Percentiles rank a stretch among this genome's conserved stretches.
Evolutionary conservation across 1,284 basidiomycete species (phyloP).

Genomic region (Marasmius oreades): DNA sequence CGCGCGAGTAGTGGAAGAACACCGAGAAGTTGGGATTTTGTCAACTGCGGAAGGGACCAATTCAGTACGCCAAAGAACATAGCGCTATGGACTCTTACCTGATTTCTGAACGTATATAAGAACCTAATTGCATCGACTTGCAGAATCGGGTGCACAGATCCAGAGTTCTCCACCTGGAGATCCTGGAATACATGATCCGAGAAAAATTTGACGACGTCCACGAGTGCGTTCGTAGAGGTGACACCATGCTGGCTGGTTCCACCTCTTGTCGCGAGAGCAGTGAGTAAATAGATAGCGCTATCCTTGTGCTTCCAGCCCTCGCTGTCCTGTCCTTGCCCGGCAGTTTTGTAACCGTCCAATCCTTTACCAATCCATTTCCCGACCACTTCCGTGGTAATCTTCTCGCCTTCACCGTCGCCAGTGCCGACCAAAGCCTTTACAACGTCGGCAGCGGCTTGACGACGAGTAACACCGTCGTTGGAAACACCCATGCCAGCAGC

Average conservation of each 20-base stretch:
- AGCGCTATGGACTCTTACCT: constrained; percentile 43
- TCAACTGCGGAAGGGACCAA: constrained; percentile 53
- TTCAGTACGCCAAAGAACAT: constrained; percentile 1
- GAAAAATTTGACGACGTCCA: constrained; percentile 96
- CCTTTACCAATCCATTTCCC: constrained; percentile 80
- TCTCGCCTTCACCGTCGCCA: constrained; percentile 76
- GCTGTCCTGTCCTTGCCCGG: constrained; percentile 41
- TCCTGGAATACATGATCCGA: constrained; percentile 89
- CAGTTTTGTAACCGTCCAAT: constrained; percentile 51
- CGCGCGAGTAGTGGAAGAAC: constrained; percentile 88
- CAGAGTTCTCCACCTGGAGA: constrained; percentile 69
- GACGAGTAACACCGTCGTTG: constrained; percentile 59
- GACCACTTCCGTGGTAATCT: constrained; percentile 72
- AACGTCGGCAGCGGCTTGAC: constrained; percentile 93
- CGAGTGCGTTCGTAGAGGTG: constrained; percentile 87
- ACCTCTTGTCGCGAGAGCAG: constrained; percentile 86
- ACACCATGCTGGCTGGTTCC: constrained; percentile 90
- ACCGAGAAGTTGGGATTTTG: constrained; percentile 90
- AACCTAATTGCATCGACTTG: constrained; percentile 97
- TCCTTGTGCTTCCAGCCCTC: constrained; percentile 94
- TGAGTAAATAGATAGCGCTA: constrained; percentile 92
- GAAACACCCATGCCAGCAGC: not conserved
- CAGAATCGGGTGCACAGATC: constrained; percentile 81
- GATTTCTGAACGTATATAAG: constrained; percentile 92
- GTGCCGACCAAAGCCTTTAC: constrained; percentile 75